These are phyloP conservation scores for Xylaria scruposa DNA, from an alignment of 495 filamentous ascomycete species.

Conservation along the genomic window DNA sequence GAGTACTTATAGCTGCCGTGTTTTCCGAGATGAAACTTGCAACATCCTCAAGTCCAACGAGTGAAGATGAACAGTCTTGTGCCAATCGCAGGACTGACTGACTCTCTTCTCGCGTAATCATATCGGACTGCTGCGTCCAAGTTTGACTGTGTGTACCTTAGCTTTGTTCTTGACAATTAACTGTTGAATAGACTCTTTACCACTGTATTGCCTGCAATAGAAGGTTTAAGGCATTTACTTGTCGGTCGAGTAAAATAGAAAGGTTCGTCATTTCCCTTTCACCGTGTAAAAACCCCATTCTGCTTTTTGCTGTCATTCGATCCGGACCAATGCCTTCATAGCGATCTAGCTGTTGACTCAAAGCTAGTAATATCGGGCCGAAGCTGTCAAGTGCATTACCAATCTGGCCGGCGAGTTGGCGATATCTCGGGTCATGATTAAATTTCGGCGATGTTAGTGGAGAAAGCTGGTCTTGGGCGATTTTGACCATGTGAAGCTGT, in stretches of 20 bases:
- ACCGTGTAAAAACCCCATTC: neutral
- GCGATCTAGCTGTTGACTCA: conserved; percentile 7
- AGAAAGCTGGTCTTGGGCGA: conserved; percentile 19
- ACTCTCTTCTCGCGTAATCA: neutral
- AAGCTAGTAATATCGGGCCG: neutral
- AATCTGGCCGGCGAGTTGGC: conserved; percentile 8
- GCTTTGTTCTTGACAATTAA: neutral
- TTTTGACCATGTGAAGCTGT: conserved; percentile 17
- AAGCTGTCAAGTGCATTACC: conserved; percentile 15
- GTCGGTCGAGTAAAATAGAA: conserved; percentile 15
- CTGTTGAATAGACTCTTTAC: neutral
- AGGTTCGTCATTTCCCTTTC: conserved; percentile 20
- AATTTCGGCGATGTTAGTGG: neutral
- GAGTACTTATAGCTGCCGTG: conserved; percentile 5
- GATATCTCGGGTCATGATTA: neutral
- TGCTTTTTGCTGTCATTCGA: conserved; percentile 8
- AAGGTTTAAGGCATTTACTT: conserved; percentile 21
- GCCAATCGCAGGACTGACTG: conserved; percentile 14
- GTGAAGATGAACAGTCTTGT: conserved; percentile 16
- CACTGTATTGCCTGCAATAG: conserved; percentile 16
- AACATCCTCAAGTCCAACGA: conserved; percentile 12
- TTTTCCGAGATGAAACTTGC: conserved; percentile 23
- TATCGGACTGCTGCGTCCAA: conserved; percentile 8
- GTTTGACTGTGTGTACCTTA: neutral
- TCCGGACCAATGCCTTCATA: neutral